phyloP scores from a whole-genome alignment of 2,329 filamentous ascomycete genomes.

The Xylaria sp. region DNA sequence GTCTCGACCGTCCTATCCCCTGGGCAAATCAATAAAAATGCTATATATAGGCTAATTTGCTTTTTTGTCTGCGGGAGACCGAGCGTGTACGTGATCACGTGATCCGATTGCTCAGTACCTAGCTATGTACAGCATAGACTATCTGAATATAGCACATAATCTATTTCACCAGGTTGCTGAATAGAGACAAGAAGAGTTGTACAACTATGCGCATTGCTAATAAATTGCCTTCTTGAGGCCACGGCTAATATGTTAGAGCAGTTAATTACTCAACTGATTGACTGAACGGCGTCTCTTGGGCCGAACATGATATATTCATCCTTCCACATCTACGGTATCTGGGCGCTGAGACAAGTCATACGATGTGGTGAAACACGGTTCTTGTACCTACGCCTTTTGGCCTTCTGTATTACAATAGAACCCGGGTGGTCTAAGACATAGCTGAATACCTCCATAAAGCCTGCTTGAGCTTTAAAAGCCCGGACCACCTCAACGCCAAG shows the following conservation, averaged over 20 bases:
- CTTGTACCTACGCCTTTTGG: background rate
- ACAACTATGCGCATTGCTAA: no score
- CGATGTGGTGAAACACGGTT: background rate
- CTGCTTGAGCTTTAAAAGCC: no score
- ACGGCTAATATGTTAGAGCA: background rate
- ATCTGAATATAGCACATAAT: background rate
- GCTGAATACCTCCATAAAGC: background rate
- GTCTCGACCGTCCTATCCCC: background rate
- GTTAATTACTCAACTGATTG: background rate
- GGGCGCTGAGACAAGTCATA: background rate
- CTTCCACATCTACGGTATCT: background rate
- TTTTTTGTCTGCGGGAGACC: background rate
- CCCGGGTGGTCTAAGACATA: background rate
- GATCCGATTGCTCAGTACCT: background rate
- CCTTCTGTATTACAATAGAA: background rate
- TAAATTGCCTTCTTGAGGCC: no score
- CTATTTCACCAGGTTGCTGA: no score
- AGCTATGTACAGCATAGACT: background rate
- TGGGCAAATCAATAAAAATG: background rate
- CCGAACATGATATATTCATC: background rate
- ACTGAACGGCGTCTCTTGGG: background rate
- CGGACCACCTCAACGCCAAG: no score
- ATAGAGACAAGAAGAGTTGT: no score
- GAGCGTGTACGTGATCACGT: background rate
- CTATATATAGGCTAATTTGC: constrained; percentile 1